Conservation (phyloP, 805 yeast genomes). For the Ogataea allantospora region DNA sequence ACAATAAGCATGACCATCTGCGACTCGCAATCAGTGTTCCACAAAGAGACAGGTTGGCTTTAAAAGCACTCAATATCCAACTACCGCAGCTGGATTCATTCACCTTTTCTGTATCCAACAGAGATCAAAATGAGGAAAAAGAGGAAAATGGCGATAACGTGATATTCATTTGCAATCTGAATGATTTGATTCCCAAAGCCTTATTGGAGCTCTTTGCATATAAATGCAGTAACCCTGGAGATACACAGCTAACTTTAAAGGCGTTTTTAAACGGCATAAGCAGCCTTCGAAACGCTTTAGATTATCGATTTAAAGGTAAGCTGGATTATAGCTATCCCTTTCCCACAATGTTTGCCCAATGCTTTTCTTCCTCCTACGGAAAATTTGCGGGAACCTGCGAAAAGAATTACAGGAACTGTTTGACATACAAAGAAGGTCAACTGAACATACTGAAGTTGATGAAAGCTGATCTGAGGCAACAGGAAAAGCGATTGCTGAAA, state of each 20-base stretch:
- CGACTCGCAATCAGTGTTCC: constrained; percentile 60
- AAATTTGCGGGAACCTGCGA: constrained; percentile 2
- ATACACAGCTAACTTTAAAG: constrained; percentile 45
- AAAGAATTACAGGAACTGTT: constrained; percentile 26
- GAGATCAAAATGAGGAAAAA: background rate
- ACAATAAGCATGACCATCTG: constrained; percentile 56
- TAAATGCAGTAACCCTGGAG: constrained; percentile 49
- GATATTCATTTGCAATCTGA: constrained; percentile 28
- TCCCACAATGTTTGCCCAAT: background rate
- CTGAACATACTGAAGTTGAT: constrained; percentile 37
- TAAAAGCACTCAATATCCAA: constrained; percentile 22
- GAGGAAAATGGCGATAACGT: too few species aligned
- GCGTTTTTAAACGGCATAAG: constrained; percentile 61
- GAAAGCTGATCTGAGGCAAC: constrained; percentile 38
- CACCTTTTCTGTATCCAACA: constrained; percentile 23
- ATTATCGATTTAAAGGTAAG: constrained; percentile 38
- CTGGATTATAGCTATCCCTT: constrained; percentile 15
- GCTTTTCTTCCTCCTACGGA: background rate
- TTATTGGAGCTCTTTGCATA: constrained; percentile 53
- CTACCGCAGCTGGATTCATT: constrained; percentile 31
- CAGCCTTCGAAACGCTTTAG: constrained; percentile 52
- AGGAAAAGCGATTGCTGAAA: constrained; percentile 42
- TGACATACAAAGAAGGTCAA: constrained; percentile 42
- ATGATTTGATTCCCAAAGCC: constrained; percentile 40
- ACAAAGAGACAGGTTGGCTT: constrained; percentile 1